Evolutionary conservation across 768 basidiomycete genomes (phyloP).

Genomic region (Hemileccinum rubropunctum): DNA sequence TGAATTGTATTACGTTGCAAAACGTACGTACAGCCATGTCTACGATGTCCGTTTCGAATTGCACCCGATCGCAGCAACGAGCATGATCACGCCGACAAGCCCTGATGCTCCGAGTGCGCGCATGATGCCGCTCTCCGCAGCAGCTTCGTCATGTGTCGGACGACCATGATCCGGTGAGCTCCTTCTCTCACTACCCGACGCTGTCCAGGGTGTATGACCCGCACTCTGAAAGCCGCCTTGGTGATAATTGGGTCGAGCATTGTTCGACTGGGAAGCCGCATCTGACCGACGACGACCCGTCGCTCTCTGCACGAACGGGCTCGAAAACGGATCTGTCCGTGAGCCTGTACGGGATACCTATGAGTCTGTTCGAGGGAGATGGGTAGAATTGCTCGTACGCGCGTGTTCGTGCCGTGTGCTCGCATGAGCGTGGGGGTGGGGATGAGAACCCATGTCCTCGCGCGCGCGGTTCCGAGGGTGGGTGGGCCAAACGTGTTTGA

Average conservation of each 20-base stretch:
- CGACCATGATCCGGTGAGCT: not conserved
- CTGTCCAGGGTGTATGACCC: constrained; percentile 2
- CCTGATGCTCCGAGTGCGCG: constrained; percentile 30
- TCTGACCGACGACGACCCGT: constrained; percentile 18
- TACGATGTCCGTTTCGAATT: constrained; percentile 17
- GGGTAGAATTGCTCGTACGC: not conserved
- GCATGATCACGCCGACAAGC: constrained; percentile 25
- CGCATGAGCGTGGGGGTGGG: constrained; percentile 6
- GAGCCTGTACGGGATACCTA: constrained; percentile 4
- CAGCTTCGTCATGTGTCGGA: constrained; percentile 22
- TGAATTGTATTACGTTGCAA: not conserved
- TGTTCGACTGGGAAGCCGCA: not conserved
- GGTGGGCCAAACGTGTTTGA: constrained; percentile 25
- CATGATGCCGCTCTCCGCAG: constrained; percentile 24
- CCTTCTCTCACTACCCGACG: constrained; percentile 2
- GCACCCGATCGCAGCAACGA: constrained; percentile 19
- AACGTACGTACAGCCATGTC: not conserved
- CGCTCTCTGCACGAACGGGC: constrained; percentile 26
- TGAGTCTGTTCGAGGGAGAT: constrained; percentile 2
- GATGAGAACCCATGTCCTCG: constrained; percentile 9
- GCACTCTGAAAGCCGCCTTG: constrained; percentile 4
- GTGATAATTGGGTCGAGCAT: not conserved
- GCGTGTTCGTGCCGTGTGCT: constrained; percentile 6
- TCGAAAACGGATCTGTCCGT: constrained; percentile 21
- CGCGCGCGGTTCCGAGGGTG: constrained; percentile 22